Conservation (phyloP, 2,329 filamentous ascomycete species). For the Colletotrichum simmondsii region DNA sequence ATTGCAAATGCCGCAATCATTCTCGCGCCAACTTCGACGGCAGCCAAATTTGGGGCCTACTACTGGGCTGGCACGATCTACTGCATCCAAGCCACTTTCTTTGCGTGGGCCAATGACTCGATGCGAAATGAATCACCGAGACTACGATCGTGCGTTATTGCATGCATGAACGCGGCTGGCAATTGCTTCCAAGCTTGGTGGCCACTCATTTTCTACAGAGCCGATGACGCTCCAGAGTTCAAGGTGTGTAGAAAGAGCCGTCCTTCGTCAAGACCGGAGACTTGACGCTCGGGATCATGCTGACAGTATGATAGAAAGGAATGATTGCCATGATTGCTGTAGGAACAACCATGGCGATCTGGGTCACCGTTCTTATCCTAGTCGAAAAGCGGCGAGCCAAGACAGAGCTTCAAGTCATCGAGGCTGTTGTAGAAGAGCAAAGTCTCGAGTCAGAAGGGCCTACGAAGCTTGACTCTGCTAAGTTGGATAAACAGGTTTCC, state of each 20-base stretch:
- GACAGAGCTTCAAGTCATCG: not conserved
- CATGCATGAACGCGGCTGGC: conserved; percentile 19
- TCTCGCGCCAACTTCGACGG: not conserved
- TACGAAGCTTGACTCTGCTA: not conserved
- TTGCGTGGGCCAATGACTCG: conserved; percentile 16
- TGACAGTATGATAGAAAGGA: not conserved
- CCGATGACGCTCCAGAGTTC: not conserved
- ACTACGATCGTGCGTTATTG: conserved; percentile 8
- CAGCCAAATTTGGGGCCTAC: conserved; percentile 10
- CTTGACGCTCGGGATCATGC: not conserved
- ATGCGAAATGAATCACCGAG: conserved; percentile 2
- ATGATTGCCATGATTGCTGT: conserved; percentile 10
- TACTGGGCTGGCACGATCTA: conserved; percentile 11
- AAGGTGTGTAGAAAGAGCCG: not conserved
- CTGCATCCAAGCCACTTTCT: conserved; percentile 15
- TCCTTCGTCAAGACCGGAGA: too few species aligned
- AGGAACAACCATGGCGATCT: not conserved
- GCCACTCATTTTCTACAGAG: conserved; percentile 11
- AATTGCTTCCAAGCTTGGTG: conserved; percentile 18
- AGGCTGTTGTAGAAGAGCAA: not conserved
- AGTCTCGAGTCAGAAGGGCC: not conserved
- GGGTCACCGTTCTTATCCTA: not conserved
- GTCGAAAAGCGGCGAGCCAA: not conserved
- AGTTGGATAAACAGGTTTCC: not conserved
- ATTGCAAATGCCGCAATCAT: conserved; percentile 13